A percentile compares a stretch with the other conserved stretches of the same genome.
These are phyloP conservation scores for Polyrhizophydium stewartii DNA, from an alignment of 371 early-diverging fungal genomes.

Conservation along the genomic window DNA sequence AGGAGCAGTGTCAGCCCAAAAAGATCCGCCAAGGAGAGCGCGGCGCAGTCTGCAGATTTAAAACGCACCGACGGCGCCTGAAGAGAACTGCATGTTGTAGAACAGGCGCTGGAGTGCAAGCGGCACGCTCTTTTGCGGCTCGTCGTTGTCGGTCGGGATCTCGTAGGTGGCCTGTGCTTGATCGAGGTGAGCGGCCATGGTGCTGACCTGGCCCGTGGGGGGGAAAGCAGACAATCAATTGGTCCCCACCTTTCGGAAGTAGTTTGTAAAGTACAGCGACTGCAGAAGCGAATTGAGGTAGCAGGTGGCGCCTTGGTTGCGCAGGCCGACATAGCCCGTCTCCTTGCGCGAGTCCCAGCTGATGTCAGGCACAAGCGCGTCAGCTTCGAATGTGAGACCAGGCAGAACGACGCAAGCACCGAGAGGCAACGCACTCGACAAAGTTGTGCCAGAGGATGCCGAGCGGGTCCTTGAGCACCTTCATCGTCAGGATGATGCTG, in stretches of 20 bases:
- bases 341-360: slow-evolving; percentile 84
- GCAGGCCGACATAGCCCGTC: slow-evolving; percentile 93
- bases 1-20: too few species aligned
- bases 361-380: background rate
- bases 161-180: slow-evolving; percentile 73
- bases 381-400: background rate
- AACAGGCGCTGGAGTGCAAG: slow-evolving; percentile 95
- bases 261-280: slow-evolving; percentile 92
- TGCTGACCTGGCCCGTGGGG: background rate
- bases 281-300: slow-evolving; percentile 99
- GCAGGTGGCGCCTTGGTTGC: slow-evolving; percentile 99
- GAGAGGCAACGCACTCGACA: slow-evolving; percentile 49
- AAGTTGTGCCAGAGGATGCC: slow-evolving; percentile 95
- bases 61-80: slow-evolving; percentile 59
- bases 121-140: slow-evolving; percentile 78
- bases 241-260: slow-evolving; percentile 81
- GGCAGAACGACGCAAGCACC: background rate
- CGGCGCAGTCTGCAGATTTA: background rate
- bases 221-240: background rate
- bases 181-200: background rate
- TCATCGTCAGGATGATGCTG: slow-evolving; percentile 71
- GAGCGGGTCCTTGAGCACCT: slow-evolving; percentile 79
- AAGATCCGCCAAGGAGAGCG: too few species aligned
- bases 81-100: slow-evolving; percentile 76
- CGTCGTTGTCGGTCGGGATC: slow-evolving; percentile 87